Conservation (phyloP, 2,329 filamentous ascomycete genomes). For the Sporothrix protearum region DNA sequence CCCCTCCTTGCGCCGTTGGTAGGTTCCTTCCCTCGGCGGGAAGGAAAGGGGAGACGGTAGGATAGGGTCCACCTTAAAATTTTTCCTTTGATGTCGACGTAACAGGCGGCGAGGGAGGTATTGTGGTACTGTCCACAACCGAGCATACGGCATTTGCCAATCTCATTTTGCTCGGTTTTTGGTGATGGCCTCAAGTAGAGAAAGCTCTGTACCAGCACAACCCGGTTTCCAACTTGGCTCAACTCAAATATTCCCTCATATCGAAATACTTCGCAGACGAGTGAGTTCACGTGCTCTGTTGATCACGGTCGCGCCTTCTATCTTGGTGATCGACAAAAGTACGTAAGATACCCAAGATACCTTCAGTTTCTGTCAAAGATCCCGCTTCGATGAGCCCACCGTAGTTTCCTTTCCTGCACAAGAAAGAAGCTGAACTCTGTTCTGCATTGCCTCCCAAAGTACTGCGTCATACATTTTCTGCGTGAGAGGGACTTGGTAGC, state of each 20-base stretch:
- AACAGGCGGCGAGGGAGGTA: background rate
- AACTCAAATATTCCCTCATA: background rate
- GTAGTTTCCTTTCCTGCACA: background rate
- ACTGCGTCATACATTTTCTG: slow-evolving; percentile 3
- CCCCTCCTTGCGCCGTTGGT: background rate
- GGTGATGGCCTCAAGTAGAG: background rate
- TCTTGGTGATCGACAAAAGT: background rate
- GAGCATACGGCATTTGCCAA: background rate
- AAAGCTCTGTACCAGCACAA: background rate
- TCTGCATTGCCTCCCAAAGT: background rate
- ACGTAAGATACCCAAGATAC: no score
- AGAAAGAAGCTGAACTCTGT: background rate
- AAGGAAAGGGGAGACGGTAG: background rate
- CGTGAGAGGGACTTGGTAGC: background rate
- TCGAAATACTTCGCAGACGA: background rate
- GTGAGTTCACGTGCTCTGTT: background rate
- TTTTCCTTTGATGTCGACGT: slow-evolving; percentile 16
- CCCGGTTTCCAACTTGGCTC: background rate
- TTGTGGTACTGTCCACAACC: background rate
- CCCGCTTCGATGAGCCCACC: background rate
- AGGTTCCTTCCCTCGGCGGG: slow-evolving; percentile 7
- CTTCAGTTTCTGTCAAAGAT: background rate
- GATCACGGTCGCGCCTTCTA: background rate
- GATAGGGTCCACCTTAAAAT: slow-evolving; percentile 22
- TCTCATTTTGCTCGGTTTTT: background rate